These are phyloP conservation scores for Sporothrix brasiliensis DNA, from an alignment of 2,329 filamentous ascomycete species.

Conservation along the genomic window DNA sequence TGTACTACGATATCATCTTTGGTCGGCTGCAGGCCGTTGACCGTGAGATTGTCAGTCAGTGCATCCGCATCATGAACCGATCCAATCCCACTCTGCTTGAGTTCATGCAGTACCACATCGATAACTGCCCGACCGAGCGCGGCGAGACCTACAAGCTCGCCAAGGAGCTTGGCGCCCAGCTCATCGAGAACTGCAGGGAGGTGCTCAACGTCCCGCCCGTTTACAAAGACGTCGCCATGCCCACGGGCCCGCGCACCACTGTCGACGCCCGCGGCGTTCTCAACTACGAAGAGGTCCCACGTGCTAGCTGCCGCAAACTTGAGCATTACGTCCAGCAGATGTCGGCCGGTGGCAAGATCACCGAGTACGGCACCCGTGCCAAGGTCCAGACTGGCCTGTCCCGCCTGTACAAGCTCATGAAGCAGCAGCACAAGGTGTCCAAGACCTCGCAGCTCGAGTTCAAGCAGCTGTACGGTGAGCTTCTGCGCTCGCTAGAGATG, in stretches of 20 bases:
- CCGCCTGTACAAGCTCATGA: constrained; percentile 97
- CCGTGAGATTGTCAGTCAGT: constrained; percentile 96
- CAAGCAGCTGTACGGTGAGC: constrained; percentile 90
- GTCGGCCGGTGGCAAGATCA: constrained; percentile 97
- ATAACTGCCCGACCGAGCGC: constrained; percentile 94
- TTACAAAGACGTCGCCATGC: constrained; percentile 93
- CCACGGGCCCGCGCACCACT: constrained; percentile 89
- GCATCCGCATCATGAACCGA: constrained; percentile 98
- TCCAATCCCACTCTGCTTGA: constrained; percentile 94
- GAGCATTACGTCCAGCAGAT: constrained; percentile 99
- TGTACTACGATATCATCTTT: constrained; percentile 99
- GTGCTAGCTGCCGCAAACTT: constrained; percentile 88
- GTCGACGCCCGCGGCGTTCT: constrained; percentile 91
- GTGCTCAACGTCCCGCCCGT: constrained; percentile 80
- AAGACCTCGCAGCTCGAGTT: constrained; percentile 97
- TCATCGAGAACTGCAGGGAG: constrained; percentile 97
- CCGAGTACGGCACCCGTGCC: constrained; percentile 95
- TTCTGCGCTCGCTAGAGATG: constrained; percentile 93
- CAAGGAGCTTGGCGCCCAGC: constrained; percentile 87
- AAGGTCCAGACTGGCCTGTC: constrained; percentile 97
- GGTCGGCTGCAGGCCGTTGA: constrained; percentile 90
- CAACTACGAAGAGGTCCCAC: constrained; percentile 84
- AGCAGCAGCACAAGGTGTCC: constrained; percentile 95
- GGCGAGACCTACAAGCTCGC: constrained; percentile 98
- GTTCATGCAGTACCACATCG: constrained; percentile 99